Base-by-base conservation (phyloP, 805 yeast species). In the Saccharomycopsis oosterbeekiorum region DNA sequence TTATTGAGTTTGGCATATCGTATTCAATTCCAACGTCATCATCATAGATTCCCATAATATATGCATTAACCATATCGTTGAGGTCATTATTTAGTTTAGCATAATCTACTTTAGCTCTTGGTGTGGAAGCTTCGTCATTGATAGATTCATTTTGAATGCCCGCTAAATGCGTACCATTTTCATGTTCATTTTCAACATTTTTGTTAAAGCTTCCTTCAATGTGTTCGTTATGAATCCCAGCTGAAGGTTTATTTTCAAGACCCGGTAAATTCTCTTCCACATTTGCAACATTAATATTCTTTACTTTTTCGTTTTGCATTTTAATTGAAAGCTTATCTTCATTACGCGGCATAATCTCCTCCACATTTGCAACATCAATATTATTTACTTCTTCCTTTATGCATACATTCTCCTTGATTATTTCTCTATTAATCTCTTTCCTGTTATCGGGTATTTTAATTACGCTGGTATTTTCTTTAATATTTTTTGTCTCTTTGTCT, bases 51-150 rank as follows among this genome's bases (percentile, higher is more conserved):
- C 85, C 86, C 34, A 73, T 65, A 37, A 76, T 74, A 65, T 83
- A 83, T 0, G 84, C 84, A 57, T 75, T 74, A 0, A 82, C 84
- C 82, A 82, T 77, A 0, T 77, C 71, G 53, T 80, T 83, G 67
- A 77, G 58, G 64, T 80, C 80, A 42, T 73, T 70, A 21, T 73
- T 74, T 51, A 78, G 57, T 4, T 72, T 58, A n/a, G 64, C 68
- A 65, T 73, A 76, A 64, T 79, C 82, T 5, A 50, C 40, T 5
- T 55, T 57, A 4, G 59, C 36, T 43, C 24, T 41, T 56, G 60
- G 62, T 21, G 41, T 56, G 12, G 47, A 60, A 1, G 58, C 57
- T 8, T 63, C 65, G 43, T 60, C 67, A 24, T 61, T 65, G n/a
- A 66, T 41, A 19, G 59, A 61, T 36, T 65, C 66, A 51, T 39